phyloP scores from a whole-genome alignment of 352 stramenopile genomes.

The Blastocystis sp. region DNA sequence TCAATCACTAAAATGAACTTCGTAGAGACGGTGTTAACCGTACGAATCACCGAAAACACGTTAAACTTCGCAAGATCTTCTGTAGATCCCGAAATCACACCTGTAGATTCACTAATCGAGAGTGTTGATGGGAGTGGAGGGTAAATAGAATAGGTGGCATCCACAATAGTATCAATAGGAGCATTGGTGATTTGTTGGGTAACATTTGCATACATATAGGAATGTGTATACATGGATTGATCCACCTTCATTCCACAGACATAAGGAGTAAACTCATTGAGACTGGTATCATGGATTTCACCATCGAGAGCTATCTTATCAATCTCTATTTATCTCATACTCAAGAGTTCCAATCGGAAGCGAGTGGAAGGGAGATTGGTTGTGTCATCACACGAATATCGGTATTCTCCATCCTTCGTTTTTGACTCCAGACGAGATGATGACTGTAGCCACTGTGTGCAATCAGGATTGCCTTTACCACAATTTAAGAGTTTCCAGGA shows the following conservation, averaged over 20 bases:
- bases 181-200: background rate
- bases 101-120: background rate
- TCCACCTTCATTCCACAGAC: background rate
- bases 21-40: background rate
- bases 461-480: background rate
- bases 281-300: background rate
- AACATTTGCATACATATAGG: background rate
- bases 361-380: background rate
- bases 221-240: background rate
- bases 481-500: background rate
- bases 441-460: background rate
- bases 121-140: background rate
- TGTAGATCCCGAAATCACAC: background rate
- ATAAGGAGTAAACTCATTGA: conserved; percentile 19
- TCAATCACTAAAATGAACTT: background rate
- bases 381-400: background rate
- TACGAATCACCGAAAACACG: background rate
- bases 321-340: background rate
- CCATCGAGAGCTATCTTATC: background rate
- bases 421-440: background rate
- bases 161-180: background rate
- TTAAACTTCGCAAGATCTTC: background rate
- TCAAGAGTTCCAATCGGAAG: conserved; percentile 8
- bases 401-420: background rate
- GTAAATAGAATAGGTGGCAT: background rate